Percentiles rank a stretch among this genome's conserved stretches.
These are phyloP conservation scores for Monosporozyma servazzii DNA, from an alignment of 805 yeast species.

Conservation along the genomic window DNA sequence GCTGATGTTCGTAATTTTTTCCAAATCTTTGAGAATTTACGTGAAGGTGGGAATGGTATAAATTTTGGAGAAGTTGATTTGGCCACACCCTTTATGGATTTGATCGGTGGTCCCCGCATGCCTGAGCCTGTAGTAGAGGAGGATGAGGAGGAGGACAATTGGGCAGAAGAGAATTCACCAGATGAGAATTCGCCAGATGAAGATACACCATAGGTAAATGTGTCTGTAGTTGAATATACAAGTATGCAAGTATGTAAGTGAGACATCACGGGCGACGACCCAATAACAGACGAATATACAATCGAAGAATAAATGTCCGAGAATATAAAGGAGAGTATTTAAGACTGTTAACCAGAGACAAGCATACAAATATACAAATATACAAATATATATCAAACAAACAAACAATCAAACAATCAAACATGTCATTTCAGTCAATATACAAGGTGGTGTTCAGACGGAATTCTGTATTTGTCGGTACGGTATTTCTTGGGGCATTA, in stretches of 20 bases:
- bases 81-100: slow-evolving; percentile 16
- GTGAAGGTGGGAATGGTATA: slow-evolving; percentile 14
- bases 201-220: no score
- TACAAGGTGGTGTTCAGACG: slow-evolving; percentile 74
- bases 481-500: slow-evolving; percentile 77
- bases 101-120: slow-evolving; percentile 7
- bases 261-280: not conserved
- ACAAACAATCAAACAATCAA: slow-evolving; percentile 13
- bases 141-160: not conserved
- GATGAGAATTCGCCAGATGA: no score
- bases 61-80: slow-evolving; percentile 8
- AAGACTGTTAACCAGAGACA: not conserved
- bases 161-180: no score
- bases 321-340: not conserved
- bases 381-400: not conserved
- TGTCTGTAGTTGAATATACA: no score
- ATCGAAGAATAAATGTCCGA: not conserved
- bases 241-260: no score
- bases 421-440: slow-evolving; percentile 34
- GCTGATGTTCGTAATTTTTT: slow-evolving; percentile 17
- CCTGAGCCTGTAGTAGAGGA: not conserved
- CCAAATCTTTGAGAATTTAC: slow-evolving; percentile 20
- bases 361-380: no score
- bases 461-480: slow-evolving; percentile 79
- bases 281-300: not conserved